Evolutionary conservation across 140 eudicot species (phyloP).

Genomic region (Flaveria floridana): DNA sequence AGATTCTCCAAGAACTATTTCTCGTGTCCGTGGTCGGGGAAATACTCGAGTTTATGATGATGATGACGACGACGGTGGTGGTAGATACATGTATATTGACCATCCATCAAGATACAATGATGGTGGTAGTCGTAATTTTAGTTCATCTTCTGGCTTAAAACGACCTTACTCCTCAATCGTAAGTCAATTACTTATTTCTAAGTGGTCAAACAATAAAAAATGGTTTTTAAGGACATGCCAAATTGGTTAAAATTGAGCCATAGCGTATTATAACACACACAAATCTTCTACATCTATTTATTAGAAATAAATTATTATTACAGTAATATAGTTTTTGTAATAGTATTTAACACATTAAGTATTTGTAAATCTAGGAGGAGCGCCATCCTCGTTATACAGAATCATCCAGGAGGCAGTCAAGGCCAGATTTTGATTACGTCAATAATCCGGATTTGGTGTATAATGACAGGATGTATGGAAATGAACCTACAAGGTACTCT

Average conservation of each 20-base stretch:
- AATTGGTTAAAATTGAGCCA: background rate
- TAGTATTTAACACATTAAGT: constrained; percentile 5
- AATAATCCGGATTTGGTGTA: constrained; percentile 35
- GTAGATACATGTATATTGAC: constrained; percentile 41
- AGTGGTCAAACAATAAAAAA: background rate
- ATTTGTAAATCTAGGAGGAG: constrained; percentile 35
- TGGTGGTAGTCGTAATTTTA: constrained; percentile 38
- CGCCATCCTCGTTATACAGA: constrained; percentile 44
- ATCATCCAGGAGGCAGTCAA: constrained; percentile 43
- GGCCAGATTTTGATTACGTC: constrained; percentile 38
- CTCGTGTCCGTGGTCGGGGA: constrained; percentile 37
- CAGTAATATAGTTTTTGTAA: background rate
- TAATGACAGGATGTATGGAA: constrained; percentile 38
- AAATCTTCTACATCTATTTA: background rate
- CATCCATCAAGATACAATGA: constrained; percentile 46
- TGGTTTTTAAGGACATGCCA: background rate
- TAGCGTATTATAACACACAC: background rate
- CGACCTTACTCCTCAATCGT: constrained; percentile 48
- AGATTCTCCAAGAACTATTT: constrained; percentile 38
- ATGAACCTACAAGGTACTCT: constrained; percentile 41
- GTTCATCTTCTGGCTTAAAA: constrained; percentile 37
- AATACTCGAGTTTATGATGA: constrained; percentile 37
- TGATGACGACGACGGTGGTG: constrained; percentile 41
- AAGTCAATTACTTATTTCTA: constrained; percentile 23
- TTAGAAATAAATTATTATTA: background rate